A percentile compares a stretch with the other conserved stretches of the same genome.
These are phyloP conservation scores for Penicillium waksmanii DNA, from an alignment of 495 filamentous ascomycete genomes.

Conservation along the genomic window DNA sequence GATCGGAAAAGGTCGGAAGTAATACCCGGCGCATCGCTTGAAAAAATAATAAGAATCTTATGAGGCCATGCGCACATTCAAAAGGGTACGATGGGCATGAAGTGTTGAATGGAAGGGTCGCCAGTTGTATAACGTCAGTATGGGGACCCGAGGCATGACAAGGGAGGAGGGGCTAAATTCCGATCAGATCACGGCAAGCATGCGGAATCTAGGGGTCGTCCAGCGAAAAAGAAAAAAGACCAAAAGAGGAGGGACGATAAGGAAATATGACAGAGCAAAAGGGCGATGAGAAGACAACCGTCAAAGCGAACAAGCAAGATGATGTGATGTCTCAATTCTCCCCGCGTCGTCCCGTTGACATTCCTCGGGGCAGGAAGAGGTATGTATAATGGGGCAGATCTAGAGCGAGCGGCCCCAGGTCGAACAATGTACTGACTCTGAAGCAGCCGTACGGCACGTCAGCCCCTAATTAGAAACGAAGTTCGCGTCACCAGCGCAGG, in stretches of 20 bases:
- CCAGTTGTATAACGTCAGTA: conserved; percentile 18
- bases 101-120: conserved; percentile 13
- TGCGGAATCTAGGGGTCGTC: conserved; percentile 31
- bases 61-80: conserved; percentile 26
- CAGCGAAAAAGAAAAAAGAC: conserved; percentile 5
- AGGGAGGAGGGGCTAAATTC: conserved; percentile 27
- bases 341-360: conserved; percentile 22
- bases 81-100: conserved; percentile 24
- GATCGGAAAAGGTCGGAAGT: conserved; percentile 21
- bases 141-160: conserved; percentile 28
- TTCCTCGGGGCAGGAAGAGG: conserved; percentile 13
- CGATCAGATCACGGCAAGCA: conserved; percentile 22
- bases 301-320: conserved; percentile 1
- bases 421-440: background rate
- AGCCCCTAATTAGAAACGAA: conserved; percentile 20
- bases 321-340: conserved; percentile 32
- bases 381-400: conserved; percentile 15
- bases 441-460: conserved; percentile 19
- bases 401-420: conserved; percentile 1
- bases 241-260: background rate
- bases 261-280: conserved; percentile 1
- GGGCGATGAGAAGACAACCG: background rate
- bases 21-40: conserved; percentile 20
- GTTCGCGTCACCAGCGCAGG: conserved; percentile 21
- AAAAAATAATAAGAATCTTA: conserved; percentile 14